Evolutionary conservation across 495 filamentous ascomycete species (phyloP).

Genomic region (Neurospora sp.): DNA sequence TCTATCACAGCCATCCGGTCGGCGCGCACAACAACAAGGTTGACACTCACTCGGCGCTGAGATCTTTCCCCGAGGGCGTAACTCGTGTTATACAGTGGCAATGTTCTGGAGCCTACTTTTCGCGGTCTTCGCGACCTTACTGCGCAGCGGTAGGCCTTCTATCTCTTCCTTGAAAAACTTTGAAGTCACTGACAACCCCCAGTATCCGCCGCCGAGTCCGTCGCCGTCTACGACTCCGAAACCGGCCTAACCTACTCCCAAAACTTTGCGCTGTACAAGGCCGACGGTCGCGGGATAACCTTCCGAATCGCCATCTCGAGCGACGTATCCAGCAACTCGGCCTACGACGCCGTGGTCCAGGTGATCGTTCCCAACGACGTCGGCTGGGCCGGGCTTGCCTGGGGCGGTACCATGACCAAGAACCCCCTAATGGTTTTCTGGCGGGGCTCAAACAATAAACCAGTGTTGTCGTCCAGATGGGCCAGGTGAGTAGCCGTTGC

Average conservation of each 20-base stretch:
- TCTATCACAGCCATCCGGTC: neutral
- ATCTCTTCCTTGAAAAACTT: neutral
- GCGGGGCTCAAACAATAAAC: slow-evolving; percentile 16
- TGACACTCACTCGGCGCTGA: neutral
- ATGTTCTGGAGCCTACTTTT: slow-evolving; percentile 18
- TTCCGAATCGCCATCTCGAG: slow-evolving; percentile 32
- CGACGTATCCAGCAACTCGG: slow-evolving; percentile 8
- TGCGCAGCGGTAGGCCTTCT: neutral
- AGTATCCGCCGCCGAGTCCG: slow-evolving; percentile 15
- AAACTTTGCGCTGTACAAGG: slow-evolving; percentile 27
- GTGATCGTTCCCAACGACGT: slow-evolving; percentile 29
- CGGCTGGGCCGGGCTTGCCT: slow-evolving; percentile 35
- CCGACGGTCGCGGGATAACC: slow-evolving; percentile 21
- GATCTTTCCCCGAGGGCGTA: neutral
- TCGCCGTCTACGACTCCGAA: slow-evolving; percentile 31
- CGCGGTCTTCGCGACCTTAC: slow-evolving; percentile 13
- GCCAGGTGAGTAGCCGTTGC: slow-evolving; percentile 23
- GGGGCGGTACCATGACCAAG: slow-evolving; percentile 31
- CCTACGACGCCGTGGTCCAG: slow-evolving; percentile 34
- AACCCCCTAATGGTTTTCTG: slow-evolving; percentile 31
- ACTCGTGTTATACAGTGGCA: neutral
- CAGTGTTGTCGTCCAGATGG: slow-evolving; percentile 23
- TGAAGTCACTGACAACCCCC: slow-evolving; percentile 4
- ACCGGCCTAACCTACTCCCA: slow-evolving; percentile 42
- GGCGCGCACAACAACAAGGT: neutral